Evolutionary conservation across 345 rosid genomes (phyloP).

Genomic region (Camelina laxa): DNA sequence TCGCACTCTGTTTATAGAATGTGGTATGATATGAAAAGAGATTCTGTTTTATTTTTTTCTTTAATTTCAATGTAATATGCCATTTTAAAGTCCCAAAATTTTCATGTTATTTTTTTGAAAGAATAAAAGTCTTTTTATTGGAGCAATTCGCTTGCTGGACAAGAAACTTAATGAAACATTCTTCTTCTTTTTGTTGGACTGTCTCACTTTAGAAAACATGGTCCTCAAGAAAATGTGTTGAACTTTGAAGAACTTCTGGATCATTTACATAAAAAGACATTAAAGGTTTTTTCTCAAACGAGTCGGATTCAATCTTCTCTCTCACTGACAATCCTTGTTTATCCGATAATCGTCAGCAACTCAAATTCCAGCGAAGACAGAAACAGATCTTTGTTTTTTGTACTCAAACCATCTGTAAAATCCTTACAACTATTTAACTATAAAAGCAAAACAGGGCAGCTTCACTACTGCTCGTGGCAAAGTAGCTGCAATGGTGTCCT

Average conservation of each 20-base stretch:
- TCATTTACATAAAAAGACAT: conserved; percentile 32
- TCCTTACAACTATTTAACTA: conserved; percentile 25
- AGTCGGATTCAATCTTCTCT: conserved; percentile 13
- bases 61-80: too few relatives aligned
- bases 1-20: too few relatives aligned
- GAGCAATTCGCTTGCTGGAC: conserved; percentile 8
- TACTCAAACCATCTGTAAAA: conserved; percentile 5
- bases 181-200: neutral
- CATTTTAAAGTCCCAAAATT: too few relatives aligned
- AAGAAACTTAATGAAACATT: conserved; percentile 6
- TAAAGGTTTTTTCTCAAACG: neutral
- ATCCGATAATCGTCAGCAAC: neutral
- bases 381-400: conserved; percentile 20
- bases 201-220: neutral
- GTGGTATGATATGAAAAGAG: too few relatives aligned
- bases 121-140: too few relatives aligned
- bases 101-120: too few relatives aligned
- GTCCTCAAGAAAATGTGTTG: neutral
- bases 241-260: neutral
- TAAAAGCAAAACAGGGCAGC: conserved; percentile 24
- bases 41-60: too few relatives aligned
- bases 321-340: conserved; percentile 27
- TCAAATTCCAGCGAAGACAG: conserved; percentile 16
- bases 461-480: conserved; percentile 59
- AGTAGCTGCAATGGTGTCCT: conserved; percentile 63